Conservation (phyloP, 208 protist species). For the Leptomonas seymouri region DNA sequence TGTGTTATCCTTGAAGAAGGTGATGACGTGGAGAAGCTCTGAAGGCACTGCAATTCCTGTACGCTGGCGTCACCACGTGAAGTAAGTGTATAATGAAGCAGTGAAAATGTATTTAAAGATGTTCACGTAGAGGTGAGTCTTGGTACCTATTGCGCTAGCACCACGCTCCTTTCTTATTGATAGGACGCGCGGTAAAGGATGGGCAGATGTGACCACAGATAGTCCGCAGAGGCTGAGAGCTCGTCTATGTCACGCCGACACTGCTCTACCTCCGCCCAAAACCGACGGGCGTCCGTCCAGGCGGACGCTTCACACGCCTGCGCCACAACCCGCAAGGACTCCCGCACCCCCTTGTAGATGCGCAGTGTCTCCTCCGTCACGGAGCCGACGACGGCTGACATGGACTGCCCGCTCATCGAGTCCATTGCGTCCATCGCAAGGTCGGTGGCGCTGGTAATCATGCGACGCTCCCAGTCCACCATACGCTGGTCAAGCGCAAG, state of each 20-base stretch:
- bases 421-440: constrained; percentile 65
- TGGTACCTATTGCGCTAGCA: too few relatives aligned
- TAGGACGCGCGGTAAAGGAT: constrained; percentile 43
- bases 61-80: too few relatives aligned
- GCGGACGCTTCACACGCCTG: constrained; percentile 1
- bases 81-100: too few relatives aligned
- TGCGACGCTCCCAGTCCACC: constrained; percentile 45
- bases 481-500: background rate
- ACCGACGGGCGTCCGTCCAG: constrained; percentile 12
- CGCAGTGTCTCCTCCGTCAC: constrained; percentile 56
- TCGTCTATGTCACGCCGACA: constrained; percentile 37
- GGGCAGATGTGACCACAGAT: constrained; percentile 45
- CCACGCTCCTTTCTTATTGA: background rate
- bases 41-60: too few relatives aligned
- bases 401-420: constrained; percentile 55
- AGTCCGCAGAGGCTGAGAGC: constrained; percentile 34
- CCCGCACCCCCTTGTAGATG: constrained; percentile 40
- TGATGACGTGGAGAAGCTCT: too few relatives aligned
- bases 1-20: too few relatives aligned
- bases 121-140: too few relatives aligned
- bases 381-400: constrained; percentile 48
- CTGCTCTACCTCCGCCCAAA: constrained; percentile 17
- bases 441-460: constrained; percentile 55
- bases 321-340: constrained; percentile 14
- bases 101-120: too few relatives aligned